Percentiles rank a stretch among this genome's conserved stretches.
Conservation (phyloP, 73 alveolate species). For the Paramecium sonneborni region DNA sequence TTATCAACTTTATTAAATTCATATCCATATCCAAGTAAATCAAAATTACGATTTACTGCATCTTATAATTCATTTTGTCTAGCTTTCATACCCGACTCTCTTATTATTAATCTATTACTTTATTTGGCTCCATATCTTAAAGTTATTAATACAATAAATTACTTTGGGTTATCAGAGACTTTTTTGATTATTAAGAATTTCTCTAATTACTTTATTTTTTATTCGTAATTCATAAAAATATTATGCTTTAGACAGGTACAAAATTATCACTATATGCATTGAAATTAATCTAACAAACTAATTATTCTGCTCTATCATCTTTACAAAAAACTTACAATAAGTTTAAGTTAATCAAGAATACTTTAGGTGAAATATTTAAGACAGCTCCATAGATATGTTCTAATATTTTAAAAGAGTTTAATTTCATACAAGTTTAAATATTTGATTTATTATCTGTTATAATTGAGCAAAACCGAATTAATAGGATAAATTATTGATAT, state of each 20-base stretch:
- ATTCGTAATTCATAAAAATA: neutral
- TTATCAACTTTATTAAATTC: conserved; percentile 17
- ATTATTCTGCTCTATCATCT: conserved; percentile 32
- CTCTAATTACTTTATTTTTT: conserved; percentile 46
- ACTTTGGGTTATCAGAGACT: conserved; percentile 2
- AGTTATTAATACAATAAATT: neutral
- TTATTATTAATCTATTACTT: neutral
- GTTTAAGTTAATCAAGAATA: neutral
- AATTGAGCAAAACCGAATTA: too few species aligned
- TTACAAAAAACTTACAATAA: neutral
- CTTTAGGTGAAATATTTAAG: conserved; percentile 35
- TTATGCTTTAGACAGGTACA: conserved; percentile 1
- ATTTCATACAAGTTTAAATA: conserved; percentile 37
- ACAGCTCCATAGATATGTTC: conserved; percentile 31
- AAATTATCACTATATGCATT: conserved; percentile 24
- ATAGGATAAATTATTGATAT: too few species aligned
- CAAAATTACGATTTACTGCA: conserved; percentile 13
- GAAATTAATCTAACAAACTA: neutral
- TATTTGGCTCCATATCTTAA: conserved; percentile 1
- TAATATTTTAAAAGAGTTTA: conserved; percentile 39
- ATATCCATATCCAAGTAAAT: neutral
- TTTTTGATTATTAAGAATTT: conserved; percentile 21
- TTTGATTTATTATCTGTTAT: neutral
- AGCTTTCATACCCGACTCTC: neutral
- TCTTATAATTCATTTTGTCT: conserved; percentile 40